Base-by-base conservation (phyloP, 768 basidiomycete species). In the Suillus bovinus region DNA sequence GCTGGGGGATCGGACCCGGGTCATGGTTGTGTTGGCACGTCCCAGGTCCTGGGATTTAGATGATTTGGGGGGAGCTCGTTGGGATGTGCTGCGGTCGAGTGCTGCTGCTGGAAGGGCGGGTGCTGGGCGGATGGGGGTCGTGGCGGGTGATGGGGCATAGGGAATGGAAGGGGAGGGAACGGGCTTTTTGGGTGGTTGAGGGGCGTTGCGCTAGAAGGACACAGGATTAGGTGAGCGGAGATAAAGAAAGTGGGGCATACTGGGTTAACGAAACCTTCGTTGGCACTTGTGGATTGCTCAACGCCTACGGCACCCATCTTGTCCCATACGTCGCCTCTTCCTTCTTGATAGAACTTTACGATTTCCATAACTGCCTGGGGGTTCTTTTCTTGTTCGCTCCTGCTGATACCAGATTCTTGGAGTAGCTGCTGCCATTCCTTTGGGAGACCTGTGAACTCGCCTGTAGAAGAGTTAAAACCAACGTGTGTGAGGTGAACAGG, bases 401-500 rank as follows among this genome's bases (percentile, higher is more conserved):
- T 86, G 42, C 94, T 95, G 72, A 99, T 98, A 59, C 97, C 97
- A 65, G 90, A 93, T 74, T 98, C 95, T 76, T 94, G 93, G 54
- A 99, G 77, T 6, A 98, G 83, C 74, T 98, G 94, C 72, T 99
- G 97, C 97, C 97, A 99, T 79, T 99, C 96, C 76, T 96, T 96
- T 3, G 97, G 97, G 36, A 99, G 82, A 3, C 97, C 97, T 10
- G 94, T 95, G 78, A 96, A 99, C 78, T 99, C 96, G 62, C 97
- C 97, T 0, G 96, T 99, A 61, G 94, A 96, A 7, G 93, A 93
- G 76, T 99, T 98, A 86, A 98, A 99, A 63, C 96, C 96, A 72
- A 99, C 97, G 73, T 99, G 97, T 3, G 97, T 99, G 70, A 99
- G 90, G 79, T 99, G 96, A 42, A 99, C 96, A 36, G 97, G 97